Conservation (phyloP, 305 asterid genomes). For the Solanum aculeatissimum region DNA sequence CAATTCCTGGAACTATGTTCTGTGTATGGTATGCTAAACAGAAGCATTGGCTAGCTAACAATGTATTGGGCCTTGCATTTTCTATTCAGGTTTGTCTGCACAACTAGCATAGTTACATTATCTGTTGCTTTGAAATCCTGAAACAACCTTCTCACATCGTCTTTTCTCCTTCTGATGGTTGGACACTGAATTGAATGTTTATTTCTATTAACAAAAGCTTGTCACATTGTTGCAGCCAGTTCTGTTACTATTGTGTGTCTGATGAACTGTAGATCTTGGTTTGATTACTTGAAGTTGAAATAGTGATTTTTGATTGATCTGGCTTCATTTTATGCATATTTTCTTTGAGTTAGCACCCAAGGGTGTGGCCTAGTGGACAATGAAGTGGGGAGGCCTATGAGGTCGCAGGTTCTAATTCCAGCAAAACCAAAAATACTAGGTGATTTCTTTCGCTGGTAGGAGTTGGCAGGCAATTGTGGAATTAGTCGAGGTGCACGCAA, state of each 20-base stretch:
- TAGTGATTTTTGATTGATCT: background rate
- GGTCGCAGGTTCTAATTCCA: background rate
- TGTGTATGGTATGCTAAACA: slow-evolving; percentile 88
- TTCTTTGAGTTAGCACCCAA: background rate
- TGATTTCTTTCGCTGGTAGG: no score
- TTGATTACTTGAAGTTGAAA: background rate
- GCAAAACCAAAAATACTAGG: background rate
- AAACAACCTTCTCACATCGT: background rate
- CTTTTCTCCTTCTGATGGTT: background rate
- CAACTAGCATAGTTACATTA: background rate
- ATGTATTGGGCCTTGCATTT: slow-evolving; percentile 84
- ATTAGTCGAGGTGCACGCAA: no score
- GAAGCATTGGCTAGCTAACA: slow-evolving; percentile 99
- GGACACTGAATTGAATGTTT: background rate
- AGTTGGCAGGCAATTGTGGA: no score
- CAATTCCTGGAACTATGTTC: slow-evolving; percentile 84
- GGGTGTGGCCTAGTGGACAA: background rate
- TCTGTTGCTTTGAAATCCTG: background rate
- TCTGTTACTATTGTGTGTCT: background rate
- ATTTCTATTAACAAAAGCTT: background rate
- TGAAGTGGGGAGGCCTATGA: background rate
- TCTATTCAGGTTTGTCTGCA: slow-evolving; percentile 62
- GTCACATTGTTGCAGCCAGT: background rate
- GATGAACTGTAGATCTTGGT: background rate
- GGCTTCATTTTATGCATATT: background rate